These are phyloP conservation scores for Actinidia arguta DNA, from an alignment of 179 eudicot genomes.

Conservation along the genomic window DNA sequence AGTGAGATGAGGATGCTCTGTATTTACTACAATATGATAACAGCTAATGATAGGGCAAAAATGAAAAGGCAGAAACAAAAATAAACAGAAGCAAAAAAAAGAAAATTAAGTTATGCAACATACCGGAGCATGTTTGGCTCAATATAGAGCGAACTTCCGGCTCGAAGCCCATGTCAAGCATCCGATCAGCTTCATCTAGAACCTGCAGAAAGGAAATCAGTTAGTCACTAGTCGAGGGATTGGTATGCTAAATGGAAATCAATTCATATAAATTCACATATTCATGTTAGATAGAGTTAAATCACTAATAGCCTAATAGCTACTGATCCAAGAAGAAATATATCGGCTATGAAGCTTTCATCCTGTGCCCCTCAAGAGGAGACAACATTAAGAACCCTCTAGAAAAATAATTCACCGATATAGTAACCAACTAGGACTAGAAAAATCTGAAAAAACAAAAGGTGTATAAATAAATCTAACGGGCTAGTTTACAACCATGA, in stretches of 20 bases:
- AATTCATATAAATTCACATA: not conserved
- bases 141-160: conserved; percentile 93
- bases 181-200: conserved; percentile 98
- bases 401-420: not conserved
- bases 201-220: conserved; percentile 49
- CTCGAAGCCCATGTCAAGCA: conserved; percentile 99
- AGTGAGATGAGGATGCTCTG: not conserved
- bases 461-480: not conserved
- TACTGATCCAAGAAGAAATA: not conserved
- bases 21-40: not conserved
- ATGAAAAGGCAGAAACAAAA: not conserved
- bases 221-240: not conserved
- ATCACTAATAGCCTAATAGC: not conserved
- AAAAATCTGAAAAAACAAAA: not conserved
- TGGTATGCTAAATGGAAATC: not conserved
- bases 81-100: not conserved
- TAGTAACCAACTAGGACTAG: not conserved
- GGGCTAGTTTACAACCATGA: not conserved
- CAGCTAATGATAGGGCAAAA: not conserved
- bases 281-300: not conserved
- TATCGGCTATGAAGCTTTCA: not conserved
- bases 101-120: conserved; percentile 20
- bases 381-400: not conserved
- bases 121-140: conserved; percentile 83
- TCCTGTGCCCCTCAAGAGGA: not conserved